Percentiles rank a stretch among this genome's conserved stretches.
phyloP scores from a whole-genome alignment of 2,329 filamentous ascomycete species.

The Fusarium xyrophilum region DNA sequence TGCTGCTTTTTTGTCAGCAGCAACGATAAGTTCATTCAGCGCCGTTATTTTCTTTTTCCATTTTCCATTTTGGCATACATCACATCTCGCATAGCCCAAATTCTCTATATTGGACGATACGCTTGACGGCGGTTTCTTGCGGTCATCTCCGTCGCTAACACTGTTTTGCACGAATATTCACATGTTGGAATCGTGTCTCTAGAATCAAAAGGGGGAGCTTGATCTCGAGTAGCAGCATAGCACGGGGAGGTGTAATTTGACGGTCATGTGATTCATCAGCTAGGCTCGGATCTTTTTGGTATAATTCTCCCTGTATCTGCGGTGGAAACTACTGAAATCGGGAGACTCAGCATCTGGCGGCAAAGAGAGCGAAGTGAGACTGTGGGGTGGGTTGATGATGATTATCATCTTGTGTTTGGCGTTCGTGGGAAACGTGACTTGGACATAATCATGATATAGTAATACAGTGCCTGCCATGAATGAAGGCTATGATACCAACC shows the following conservation, averaged over 20 bases:
- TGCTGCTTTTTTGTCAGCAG: not conserved
- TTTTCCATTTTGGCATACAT: constrained; percentile 30
- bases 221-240: not conserved
- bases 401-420: constrained; percentile 12
- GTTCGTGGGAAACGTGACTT: constrained; percentile 19
- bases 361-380: constrained; percentile 2
- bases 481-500: not conserved
- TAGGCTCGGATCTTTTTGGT: not conserved
- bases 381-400: not conserved
- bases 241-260: constrained; percentile 13
- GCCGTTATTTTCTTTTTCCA: constrained; percentile 17
- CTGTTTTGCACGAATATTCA: constrained; percentile 10
- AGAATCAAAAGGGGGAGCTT: constrained; percentile 11
- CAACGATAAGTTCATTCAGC: constrained; percentile 6
- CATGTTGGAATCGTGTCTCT: constrained; percentile 18
- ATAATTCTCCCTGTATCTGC: not conserved
- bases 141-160: constrained; percentile 13
- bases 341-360: not conserved
- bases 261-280: not conserved
- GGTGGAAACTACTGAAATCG: not conserved
- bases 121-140: constrained; percentile 15
- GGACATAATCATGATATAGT: constrained; percentile 36
- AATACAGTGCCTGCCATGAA: constrained; percentile 27
- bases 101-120: constrained; percentile 11
- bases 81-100: constrained; percentile 21